Base-by-base conservation (phyloP, 768 basidiomycete species). In the Pisolithus sp. region DNA sequence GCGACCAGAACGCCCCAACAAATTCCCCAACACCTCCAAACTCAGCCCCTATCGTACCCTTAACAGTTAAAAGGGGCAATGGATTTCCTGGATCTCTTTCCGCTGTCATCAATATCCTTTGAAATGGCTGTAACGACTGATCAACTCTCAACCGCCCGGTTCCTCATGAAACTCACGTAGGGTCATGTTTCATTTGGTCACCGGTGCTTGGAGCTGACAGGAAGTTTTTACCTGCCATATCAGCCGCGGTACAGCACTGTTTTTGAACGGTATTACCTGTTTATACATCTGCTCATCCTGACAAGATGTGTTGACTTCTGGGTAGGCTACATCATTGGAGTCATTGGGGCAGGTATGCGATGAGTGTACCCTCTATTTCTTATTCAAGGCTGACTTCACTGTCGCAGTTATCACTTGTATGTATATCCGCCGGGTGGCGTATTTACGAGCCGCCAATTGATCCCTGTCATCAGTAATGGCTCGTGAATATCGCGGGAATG, bases 161-260 rank as follows among this genome's bases (percentile, higher is more conserved):
- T 8, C 9, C 31, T 26, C 26, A 26, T 34, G 12, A 3, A 12
- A 13, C 2, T 92, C 63, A 89, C 89, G 88, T 89, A 58, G 44
- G 84, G 55, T 31, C 13, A 75, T 21, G 8, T 30, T 43, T 12
- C 31, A 34, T 34, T 39, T 15, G 40, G 31, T 5, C 13, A 12
- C 31, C 12, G 5, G 12, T 13, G 13, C 31, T 12, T 10, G 31
- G 31, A 31, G 9, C 31, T 31, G 9, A 31, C 12, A 13, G 12
- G 31, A 31, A 12, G 31, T 31, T 31, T n/a, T 31, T 9, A 31
- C 31, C 10, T 12, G 10, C 7, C 31, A 2, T 31, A 13, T 31
- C 57, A 89, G 88, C 15, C 91, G 89, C 64, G 89, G 89, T 62
- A 93, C 90, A 3, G 89, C 90, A 39, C 73, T 92, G 41, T 91